These are phyloP conservation scores for Boletus insuetus DNA, from an alignment of 768 basidiomycete genomes.

Conservation along the genomic window DNA sequence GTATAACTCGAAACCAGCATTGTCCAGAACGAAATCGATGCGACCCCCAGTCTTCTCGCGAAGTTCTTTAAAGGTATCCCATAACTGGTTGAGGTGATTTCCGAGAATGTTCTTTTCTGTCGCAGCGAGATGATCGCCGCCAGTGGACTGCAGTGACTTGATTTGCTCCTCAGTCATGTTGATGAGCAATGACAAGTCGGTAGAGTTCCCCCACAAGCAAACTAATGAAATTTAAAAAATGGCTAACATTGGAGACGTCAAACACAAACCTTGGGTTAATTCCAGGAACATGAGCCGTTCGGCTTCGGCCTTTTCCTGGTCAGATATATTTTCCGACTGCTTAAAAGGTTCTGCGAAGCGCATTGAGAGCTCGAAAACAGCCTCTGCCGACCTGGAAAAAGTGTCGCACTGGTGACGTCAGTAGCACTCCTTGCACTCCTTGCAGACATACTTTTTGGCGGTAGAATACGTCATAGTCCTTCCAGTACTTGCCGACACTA, in stretches of 20 bases:
- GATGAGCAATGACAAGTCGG: conserved; percentile 90
- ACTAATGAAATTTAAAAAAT: conserved; percentile 43
- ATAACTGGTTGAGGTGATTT: conserved; percentile 70
- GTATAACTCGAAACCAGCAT: conserved; percentile 82
- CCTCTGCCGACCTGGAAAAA: conserved; percentile 87
- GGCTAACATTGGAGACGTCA: neutral
- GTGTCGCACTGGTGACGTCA: conserved; percentile 72
- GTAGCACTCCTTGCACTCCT: neutral
- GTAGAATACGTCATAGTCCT: conserved; percentile 92
- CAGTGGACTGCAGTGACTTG: conserved; percentile 92
- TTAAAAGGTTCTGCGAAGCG: conserved; percentile 87
- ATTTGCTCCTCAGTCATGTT: conserved; percentile 99
- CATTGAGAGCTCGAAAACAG: conserved; percentile 91
- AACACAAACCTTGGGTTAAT: conserved; percentile 73
- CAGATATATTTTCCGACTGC: conserved; percentile 50
- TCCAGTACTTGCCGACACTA: conserved; percentile 87
- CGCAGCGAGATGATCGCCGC: conserved; percentile 91
- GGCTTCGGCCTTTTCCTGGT: conserved; percentile 58
- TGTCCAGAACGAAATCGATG: conserved; percentile 81
- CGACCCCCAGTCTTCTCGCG: conserved; percentile 69
- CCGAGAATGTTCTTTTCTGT: conserved; percentile 97
- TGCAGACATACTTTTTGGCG: conserved; percentile 69
- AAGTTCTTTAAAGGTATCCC: conserved; percentile 71
- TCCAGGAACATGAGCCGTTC: conserved; percentile 88
- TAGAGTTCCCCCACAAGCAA: conserved; percentile 96